These are phyloP conservation scores for Pseudoscleropodium purum DNA, from an alignment of 225 moss, liverwort and hornwort genomes.

Conservation along the genomic window DNA sequence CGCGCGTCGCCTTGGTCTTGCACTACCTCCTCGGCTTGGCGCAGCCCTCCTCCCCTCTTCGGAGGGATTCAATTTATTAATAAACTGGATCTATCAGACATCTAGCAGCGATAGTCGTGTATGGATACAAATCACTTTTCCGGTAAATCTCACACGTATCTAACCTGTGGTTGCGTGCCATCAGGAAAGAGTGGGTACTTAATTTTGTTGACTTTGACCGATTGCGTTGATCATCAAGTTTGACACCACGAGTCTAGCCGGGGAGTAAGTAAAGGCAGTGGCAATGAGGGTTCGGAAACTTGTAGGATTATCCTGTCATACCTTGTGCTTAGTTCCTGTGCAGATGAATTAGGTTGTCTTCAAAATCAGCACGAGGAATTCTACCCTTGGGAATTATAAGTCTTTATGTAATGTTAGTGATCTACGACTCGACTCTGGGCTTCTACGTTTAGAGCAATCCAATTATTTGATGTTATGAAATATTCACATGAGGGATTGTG, in stretches of 20 bases:
- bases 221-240: neutral
- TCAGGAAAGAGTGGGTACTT: neutral
- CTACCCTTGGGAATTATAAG: neutral
- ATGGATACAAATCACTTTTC: neutral
- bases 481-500: neutral
- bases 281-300: neutral
- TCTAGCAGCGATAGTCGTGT: neutral
- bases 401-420: neutral
- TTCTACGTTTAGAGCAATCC: neutral
- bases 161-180: neutral
- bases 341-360: neutral
- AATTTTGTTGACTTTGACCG: neutral
- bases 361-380: neutral
- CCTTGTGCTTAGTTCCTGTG: neutral
- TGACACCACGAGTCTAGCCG: neutral
- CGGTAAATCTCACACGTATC: fast-evolving
- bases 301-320: neutral
- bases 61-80: neutral
- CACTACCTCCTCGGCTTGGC: neutral
- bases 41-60: neutral
- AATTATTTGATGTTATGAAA: neutral
- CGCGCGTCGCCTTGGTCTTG: conserved; percentile 4
- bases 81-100: neutral
- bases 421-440: neutral
- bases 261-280: neutral